Base-by-base conservation (phyloP, 768 basidiomycete genomes). In the Lactarius psammicola region DNA sequence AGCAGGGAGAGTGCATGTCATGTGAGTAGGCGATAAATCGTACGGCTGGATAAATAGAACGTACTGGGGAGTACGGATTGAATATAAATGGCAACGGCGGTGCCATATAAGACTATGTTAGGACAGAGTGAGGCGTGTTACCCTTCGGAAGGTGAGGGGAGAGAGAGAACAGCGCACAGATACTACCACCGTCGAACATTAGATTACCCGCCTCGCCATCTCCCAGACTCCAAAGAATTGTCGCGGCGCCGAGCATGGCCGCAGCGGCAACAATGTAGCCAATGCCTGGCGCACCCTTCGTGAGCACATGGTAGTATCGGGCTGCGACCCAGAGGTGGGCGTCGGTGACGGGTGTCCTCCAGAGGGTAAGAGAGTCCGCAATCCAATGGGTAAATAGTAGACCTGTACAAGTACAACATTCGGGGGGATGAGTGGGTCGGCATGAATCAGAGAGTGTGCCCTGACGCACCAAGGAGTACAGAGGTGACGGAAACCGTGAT, bases 131-230 rank as follows among this genome's bases (percentile, higher is more conserved):
- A 28, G 36, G 30, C 44, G 40, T 42, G 42, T 42, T 20, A 42
- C 7, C 42, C 7, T 42, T 20, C 49, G 26, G 15, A 54, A 34
- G 38, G 38, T 4, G 17, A 23, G 5, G 28, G 49, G 40, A 33
- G 57, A 28, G 57, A 55, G 46, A 42, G 65, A 62, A 53, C 30
- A 10, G 79, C 90, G 73, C 68, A 94, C 92, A 90, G 70, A 93
- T 87, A 75, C 91, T 93, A 59, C 89, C 92, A 30, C 92, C 92
- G 72, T 94, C 92, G 71, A 94, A 94, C 91, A 94, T 93, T 73
- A 94, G 80, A 75, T 94, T 94, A 36, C 86, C 89, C 2, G 92
- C 92, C 68, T 85, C 78, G 9, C 89, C 85, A 67, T 94, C 90
- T 38, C 85, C 80, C 67, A 93, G 79, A 75, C 90, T 93, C 86